These are phyloP conservation scores for Mycothermus thermophilus DNA, from an alignment of 495 filamentous ascomycete genomes.

Conservation along the genomic window DNA sequence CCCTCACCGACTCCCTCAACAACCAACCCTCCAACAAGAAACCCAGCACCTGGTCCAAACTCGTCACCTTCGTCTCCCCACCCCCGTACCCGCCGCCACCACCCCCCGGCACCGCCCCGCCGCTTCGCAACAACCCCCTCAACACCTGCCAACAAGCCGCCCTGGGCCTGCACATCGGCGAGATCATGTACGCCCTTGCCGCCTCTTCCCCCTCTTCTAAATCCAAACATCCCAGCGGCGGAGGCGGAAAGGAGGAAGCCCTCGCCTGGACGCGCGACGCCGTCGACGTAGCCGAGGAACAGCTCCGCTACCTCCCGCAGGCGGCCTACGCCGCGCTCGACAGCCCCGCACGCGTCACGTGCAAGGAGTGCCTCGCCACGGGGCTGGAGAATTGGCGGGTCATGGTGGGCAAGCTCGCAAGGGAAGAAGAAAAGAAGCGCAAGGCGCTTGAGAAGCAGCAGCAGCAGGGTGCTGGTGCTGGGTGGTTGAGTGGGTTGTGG, in stretches of 20 bases:
- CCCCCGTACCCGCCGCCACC: constrained; percentile 51
- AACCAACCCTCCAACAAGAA: not conserved
- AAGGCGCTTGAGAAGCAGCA: constrained; percentile 3
- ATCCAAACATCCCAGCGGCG: constrained; percentile 9
- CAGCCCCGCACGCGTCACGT: constrained; percentile 34
- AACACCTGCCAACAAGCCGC: constrained; percentile 72
- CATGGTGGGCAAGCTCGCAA: constrained; percentile 51
- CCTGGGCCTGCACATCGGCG: constrained; percentile 80
- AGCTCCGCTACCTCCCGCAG: constrained; percentile 28
- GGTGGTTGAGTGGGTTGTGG: constrained; percentile 36
- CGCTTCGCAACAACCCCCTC: constrained; percentile 41
- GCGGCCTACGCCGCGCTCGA: constrained; percentile 1
- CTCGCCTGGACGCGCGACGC: constrained; percentile 77
- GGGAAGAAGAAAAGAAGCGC: constrained; percentile 35
- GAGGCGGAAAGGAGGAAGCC: constrained; percentile 37
- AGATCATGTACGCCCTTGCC: constrained; percentile 82
- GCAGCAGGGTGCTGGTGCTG: constrained; percentile 3
- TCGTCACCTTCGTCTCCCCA: constrained; percentile 31
- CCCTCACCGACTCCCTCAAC: constrained; percentile 2
- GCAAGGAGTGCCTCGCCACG: constrained; percentile 56
- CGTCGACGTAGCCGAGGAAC: constrained; percentile 49
- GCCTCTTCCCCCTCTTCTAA: too few species aligned
- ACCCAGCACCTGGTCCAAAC: constrained; percentile 4
- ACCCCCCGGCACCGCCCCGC: constrained; percentile 49
- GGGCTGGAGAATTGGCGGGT: constrained; percentile 60